A percentile compares a stretch with the other conserved stretches of the same genome.
phyloP scores from a whole-genome alignment of 1,284 basidiomycete species.

The Tilletia horrida region DNA sequence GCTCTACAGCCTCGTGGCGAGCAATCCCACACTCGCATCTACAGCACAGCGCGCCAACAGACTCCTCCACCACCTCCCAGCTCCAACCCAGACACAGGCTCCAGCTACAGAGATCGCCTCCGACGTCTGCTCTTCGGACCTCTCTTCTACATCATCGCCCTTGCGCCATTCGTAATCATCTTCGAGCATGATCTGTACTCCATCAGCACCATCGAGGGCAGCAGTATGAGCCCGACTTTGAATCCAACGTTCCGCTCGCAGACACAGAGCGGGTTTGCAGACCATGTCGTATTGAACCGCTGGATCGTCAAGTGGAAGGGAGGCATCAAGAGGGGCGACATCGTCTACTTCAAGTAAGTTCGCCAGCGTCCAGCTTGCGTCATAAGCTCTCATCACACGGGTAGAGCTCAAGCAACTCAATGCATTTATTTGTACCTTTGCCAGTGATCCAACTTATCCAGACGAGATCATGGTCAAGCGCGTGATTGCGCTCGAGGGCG shows the following conservation, averaged over 20 bases:
- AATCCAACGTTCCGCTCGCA: background rate
- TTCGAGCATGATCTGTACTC: background rate
- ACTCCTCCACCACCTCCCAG: too few relatives aligned
- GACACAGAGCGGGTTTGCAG: background rate
- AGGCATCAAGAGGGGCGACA: background rate
- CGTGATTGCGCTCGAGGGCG: slow-evolving; percentile 10
- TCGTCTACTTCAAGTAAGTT: background rate
- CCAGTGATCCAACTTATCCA: background rate
- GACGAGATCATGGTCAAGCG: background rate
- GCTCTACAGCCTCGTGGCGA: too few relatives aligned
- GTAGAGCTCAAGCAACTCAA: too few relatives aligned
- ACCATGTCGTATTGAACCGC: slow-evolving; percentile 9
- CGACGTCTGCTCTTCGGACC: background rate
- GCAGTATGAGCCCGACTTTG: slow-evolving; percentile 4
- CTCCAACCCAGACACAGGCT: background rate
- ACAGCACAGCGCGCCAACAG: too few relatives aligned
- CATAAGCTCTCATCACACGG: too few relatives aligned
- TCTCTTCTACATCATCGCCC: background rate
- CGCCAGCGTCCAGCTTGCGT: too few relatives aligned
- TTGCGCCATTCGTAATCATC: background rate
- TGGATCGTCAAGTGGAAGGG: background rate
- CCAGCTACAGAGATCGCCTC: background rate
- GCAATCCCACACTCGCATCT: too few relatives aligned
- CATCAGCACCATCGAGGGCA: background rate
- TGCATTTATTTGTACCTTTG: too few relatives aligned